Evolutionary conservation across 441 rosid genomes (phyloP).

Genomic region (Dalechampia spathulata): DNA sequence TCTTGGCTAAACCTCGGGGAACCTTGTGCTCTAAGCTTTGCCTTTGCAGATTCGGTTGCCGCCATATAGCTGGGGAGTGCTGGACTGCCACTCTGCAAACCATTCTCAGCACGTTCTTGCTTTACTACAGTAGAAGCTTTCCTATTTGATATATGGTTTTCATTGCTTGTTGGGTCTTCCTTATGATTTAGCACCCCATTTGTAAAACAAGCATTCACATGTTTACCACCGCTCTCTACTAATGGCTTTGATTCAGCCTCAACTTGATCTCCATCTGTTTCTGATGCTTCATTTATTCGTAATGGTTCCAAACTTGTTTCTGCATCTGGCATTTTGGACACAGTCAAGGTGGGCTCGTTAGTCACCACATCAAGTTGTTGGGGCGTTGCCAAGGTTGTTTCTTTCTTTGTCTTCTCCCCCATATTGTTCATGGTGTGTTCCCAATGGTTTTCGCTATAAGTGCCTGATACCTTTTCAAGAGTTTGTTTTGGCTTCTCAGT

Average conservation of each 20-base stretch:
- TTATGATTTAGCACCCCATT: constrained; percentile 35
- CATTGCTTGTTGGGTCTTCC: constrained; percentile 41
- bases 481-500: constrained; percentile 51
- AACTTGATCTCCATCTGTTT: constrained; percentile 24
- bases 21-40: constrained; percentile 79
- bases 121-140: constrained; percentile 42
- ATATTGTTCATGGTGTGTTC: constrained; percentile 26
- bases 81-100: constrained; percentile 54
- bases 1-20: constrained; percentile 70
- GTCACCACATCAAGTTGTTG: constrained; percentile 15
- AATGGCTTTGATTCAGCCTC: constrained; percentile 32
- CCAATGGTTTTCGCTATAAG: constrained; percentile 24
- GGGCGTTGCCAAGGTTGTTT: constrained; percentile 5
- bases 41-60: constrained; percentile 92
- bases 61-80: constrained; percentile 93
- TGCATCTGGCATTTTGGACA: constrained; percentile 26
- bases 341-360: constrained; percentile 24
- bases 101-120: constrained; percentile 65
- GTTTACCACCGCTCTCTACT: constrained; percentile 28
- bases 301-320: constrained; percentile 31
- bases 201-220: constrained; percentile 34
- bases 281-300: constrained; percentile 30
- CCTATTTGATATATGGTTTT: constrained; percentile 44
- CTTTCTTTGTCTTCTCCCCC: constrained; percentile 34
- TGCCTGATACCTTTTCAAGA: constrained; percentile 35